Evolutionary conservation across 768 basidiomycete species (phyloP), one percentile per base, ranked within the genome.

Genomic region (Auricularia auricula-judae): DNA sequence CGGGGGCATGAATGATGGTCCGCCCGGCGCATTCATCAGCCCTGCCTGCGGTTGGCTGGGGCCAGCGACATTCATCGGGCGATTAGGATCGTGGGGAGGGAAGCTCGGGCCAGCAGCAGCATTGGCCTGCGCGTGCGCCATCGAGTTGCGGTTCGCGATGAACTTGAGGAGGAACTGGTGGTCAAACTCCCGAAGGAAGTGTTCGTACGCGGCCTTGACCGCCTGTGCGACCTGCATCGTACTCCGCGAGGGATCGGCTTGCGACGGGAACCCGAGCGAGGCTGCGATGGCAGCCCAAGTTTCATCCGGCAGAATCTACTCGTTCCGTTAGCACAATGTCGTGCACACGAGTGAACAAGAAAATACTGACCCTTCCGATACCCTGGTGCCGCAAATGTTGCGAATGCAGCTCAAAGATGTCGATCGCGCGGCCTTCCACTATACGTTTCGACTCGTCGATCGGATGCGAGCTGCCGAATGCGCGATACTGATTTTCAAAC

Each of bases 121-220:
- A 5, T 51, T 16, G 10, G 63, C 21, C 75, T 74, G 67, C 51
- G 3, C 23, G 23, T 59, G 56, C 29, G 14, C 68, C 68, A 65
- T 73, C 39, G 67, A 71, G 54, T 56, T 29, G 82, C 82, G 0
- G 74, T 88, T 0, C 71, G 88, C 36, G 78, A 87, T 10, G 5
- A 59, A 4, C 56, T 33, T 59, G 33, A 63, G 34, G 51, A 51
- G 10, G 53, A 64, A 62, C 64, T 68, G 0, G 61, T 63, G 1
- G 72, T 71, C 2, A 75, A 84, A 62, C 77, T 87, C 70, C 79
- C 81, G 4, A 75, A 75, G 1, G 62, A 81, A 21, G 68, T 87
- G 29, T 74, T 79, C 3, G 63, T 84, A 4, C 84, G 82, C 58
- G 85, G 81, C 79, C 85, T 87, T 70, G 80, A 82, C 63, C 87